Conservation (phyloP, 768 basidiomycete species). For the Exsudoporus frostii region DNA sequence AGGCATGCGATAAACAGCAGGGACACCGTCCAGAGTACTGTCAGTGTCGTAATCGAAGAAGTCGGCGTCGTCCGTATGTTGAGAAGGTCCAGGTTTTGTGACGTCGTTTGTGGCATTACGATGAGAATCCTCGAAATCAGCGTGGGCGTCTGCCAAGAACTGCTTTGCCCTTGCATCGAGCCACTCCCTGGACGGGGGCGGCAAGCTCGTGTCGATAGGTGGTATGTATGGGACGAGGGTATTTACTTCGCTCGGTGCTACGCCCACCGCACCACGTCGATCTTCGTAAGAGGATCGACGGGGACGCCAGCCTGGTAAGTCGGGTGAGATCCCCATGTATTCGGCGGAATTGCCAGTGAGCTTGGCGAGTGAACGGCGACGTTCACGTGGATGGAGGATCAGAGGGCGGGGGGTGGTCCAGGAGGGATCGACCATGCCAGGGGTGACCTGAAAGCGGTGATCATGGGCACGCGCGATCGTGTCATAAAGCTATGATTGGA, state of each 20-base stretch:
- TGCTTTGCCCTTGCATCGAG: conserved; percentile 17
- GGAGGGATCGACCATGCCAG: conserved; percentile 11
- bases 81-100: not conserved
- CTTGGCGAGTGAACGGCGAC: conserved; percentile 14
- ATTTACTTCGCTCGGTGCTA: conserved; percentile 28
- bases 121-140: conserved; percentile 5
- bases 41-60: conserved; percentile 24
- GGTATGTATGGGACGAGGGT: conserved; percentile 23
- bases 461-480: conserved; percentile 29
- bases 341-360: conserved; percentile 14
- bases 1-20: not conserved
- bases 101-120: not conserved
- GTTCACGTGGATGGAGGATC: conserved; percentile 13
- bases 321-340: conserved; percentile 25
- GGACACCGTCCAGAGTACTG: conserved; percentile 10
- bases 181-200: conserved; percentile 13
- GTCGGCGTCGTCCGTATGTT: conserved; percentile 6
- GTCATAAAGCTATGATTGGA: conserved; percentile 27
- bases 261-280: conserved; percentile 18
- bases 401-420: conserved; percentile 10
- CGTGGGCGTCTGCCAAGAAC: conserved; percentile 15
- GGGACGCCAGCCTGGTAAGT: conserved; percentile 21
- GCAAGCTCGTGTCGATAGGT: conserved; percentile 19
- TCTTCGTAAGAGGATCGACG: conserved; percentile 28
- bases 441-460: conserved; percentile 11